Percentiles rank a stretch among this genome's conserved stretches.
Conservation (phyloP, 192 early-diverging fungal genomes). For the Gamsiella multidivaricata region DNA sequence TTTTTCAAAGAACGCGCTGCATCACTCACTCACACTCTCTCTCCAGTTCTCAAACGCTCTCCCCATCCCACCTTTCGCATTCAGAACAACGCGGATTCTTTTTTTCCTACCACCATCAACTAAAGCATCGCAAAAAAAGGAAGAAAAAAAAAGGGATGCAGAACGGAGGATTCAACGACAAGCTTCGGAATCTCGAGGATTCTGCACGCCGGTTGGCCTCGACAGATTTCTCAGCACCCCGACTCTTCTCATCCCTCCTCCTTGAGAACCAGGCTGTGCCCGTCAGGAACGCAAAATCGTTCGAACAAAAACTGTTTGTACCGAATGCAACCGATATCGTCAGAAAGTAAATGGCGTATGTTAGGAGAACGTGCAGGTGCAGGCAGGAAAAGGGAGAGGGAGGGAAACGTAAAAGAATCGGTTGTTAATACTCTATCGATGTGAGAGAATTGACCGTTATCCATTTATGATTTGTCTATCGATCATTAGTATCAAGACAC, state of each 20-base stretch:
- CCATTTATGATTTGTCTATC: no score
- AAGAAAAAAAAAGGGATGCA: neutral
- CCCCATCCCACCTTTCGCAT: no score
- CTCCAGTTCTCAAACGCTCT: no score
- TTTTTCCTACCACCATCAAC: neutral
- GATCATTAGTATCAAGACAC: conserved; percentile 44
- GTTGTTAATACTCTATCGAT: no score
- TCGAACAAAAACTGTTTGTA: conserved; percentile 33
- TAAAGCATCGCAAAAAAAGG: neutral
- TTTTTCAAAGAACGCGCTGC: no score
- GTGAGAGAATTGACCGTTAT: no score
- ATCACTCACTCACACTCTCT: no score
- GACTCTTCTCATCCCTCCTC: conserved; percentile 34
- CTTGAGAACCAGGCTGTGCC: conserved; percentile 47
- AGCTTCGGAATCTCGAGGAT: conserved; percentile 24
- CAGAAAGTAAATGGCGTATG: conserved; percentile 13
- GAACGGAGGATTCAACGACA: conserved; percentile 13
- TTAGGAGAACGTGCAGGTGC: neutral
- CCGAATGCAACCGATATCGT: conserved; percentile 18
- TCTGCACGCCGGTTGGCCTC: conserved; percentile 30
- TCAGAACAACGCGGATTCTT: no score
- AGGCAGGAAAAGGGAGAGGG: neutral
- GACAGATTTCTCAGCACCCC: conserved; percentile 32
- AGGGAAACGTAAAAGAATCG: no score
- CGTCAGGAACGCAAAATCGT: conserved; percentile 33